Conservation (phyloP, 2,329 filamentous ascomycete species). For the Talaromyces islandicus region DNA sequence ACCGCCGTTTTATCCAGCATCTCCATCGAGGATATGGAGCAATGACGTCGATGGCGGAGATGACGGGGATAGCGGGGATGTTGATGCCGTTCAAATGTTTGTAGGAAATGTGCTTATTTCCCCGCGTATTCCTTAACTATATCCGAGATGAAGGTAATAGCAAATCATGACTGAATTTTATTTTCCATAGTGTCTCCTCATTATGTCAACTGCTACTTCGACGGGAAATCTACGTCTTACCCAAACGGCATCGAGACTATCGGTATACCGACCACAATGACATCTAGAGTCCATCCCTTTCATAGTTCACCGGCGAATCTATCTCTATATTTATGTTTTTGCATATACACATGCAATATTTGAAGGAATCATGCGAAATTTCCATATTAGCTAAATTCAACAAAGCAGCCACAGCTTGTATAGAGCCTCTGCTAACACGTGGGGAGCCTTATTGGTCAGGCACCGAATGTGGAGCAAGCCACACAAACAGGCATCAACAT, state of each 20-base stretch:
- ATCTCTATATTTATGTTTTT: too few species aligned
- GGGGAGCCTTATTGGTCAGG: neutral
- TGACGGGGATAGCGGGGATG: neutral
- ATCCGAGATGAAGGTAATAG: too few species aligned
- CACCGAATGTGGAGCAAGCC: neutral
- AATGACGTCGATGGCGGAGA: neutral
- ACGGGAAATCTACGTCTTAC: too few species aligned
- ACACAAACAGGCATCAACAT: neutral
- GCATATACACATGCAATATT: too few species aligned
- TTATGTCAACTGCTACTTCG: too few species aligned
- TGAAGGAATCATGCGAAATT: too few species aligned
- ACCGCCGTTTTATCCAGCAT: neutral
- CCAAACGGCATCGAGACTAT: too few species aligned
- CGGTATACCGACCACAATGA: too few species aligned
- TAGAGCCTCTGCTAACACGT: neutral
- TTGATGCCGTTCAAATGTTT: neutral
- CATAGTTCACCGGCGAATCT: too few species aligned
- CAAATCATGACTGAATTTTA: too few species aligned
- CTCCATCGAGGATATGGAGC: neutral
- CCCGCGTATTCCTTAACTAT: neutral
- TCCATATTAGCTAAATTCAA: neutral
- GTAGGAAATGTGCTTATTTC: neutral
- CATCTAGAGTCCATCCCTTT: too few species aligned
- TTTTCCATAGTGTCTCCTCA: too few species aligned
- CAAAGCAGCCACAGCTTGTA: neutral